Evolutionary conservation across 805 yeast species (phyloP).

Genomic region (Sungouiella blattae): DNA sequence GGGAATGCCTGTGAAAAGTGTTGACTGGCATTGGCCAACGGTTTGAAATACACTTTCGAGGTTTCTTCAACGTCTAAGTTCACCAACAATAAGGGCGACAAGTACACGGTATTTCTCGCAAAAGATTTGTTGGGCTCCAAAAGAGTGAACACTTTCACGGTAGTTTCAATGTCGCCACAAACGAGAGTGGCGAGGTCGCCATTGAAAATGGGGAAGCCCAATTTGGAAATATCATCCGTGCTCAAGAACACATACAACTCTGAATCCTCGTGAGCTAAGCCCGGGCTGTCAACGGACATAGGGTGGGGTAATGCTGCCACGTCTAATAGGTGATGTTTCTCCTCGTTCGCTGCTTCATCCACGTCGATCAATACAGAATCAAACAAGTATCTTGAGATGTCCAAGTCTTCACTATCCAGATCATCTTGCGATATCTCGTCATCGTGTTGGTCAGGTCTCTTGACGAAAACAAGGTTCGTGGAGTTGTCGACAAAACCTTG

Average conservation of each 20-base stretch:
- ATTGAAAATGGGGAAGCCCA: constrained; percentile 58
- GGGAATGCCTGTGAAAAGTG: constrained; percentile 30
- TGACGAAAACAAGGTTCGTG: constrained; percentile 56
- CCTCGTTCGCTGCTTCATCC: constrained; percentile 1
- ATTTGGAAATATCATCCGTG: constrained; percentile 45
- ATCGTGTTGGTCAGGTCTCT: too few species aligned
- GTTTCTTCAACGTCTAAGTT: constrained; percentile 41
- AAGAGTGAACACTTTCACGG: constrained; percentile 52
- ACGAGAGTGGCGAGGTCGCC: constrained; percentile 58
- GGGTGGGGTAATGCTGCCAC: constrained; percentile 29
- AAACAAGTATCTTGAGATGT: constrained; percentile 33
- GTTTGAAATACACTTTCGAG: constrained; percentile 18
- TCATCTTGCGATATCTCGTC: neutral
- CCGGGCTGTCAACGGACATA: constrained; percentile 19
- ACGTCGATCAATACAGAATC: constrained; percentile 20
- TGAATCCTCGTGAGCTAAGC: constrained; percentile 30
- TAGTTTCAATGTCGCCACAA: constrained; percentile 11
- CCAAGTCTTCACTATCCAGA: constrained; percentile 11
- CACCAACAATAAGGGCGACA: constrained; percentile 60
- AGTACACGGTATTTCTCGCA: constrained; percentile 37
- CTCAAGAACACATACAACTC: constrained; percentile 41
- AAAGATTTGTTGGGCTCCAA: constrained; percentile 56
- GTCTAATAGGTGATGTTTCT: constrained; percentile 12
- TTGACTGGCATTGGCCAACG: constrained; percentile 5
- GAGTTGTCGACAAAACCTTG: constrained; percentile 54